Evolutionary conservation across 352 stramenopile genomes (phyloP), one percentile per base, ranked within the genome.

Genomic region (Pseudoperonospora humuli): DNA sequence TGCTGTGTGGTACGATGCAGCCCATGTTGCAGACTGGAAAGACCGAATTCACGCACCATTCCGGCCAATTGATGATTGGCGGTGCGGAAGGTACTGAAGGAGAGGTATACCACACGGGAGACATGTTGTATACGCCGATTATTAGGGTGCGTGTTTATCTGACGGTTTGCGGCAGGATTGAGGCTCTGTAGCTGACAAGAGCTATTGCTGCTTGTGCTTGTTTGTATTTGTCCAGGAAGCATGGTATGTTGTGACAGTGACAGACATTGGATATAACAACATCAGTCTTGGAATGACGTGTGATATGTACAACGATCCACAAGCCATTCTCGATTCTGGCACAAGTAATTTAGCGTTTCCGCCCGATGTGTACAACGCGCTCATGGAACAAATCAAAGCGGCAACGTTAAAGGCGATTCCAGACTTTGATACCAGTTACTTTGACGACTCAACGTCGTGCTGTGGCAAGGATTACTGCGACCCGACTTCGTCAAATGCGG

Each of bases 311-410:
- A 92, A 92, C 40, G 58, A 80, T 0, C 80, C 80, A 15, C 55
- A 91, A 57, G 73, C 80, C 7, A 90, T 92, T 39, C 50, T 92
- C 8, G 80, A 92, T 45, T 88, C 77, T 2, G 80, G 80, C 7
- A 88, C 80, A 5, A 92, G 77, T 49, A 92, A 92, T 45, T 58
- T 92, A 33, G 68, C 76, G 14, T 84, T 92, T 48, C 75, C 80
- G 7, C 69, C 77, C 0, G 58, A 73, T 26, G 67, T 90, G 13
- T 92, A 92, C 52, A 84, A 83, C 21, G 64, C 77, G 4, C 60
- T 92, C 1, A 82, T 92, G 65, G 41, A 58, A 15, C 61, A 75
- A 50, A 86, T 92, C 51, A 61, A 70, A 33, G 34, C 64, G 2
- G 76, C 64, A 10, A 89, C 75, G n/a, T 42, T 80, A 32, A 45